Evolutionary conservation across 2,329 filamentous ascomycete species (phyloP).

Genomic region (Xylaria hypoxylon): DNA sequence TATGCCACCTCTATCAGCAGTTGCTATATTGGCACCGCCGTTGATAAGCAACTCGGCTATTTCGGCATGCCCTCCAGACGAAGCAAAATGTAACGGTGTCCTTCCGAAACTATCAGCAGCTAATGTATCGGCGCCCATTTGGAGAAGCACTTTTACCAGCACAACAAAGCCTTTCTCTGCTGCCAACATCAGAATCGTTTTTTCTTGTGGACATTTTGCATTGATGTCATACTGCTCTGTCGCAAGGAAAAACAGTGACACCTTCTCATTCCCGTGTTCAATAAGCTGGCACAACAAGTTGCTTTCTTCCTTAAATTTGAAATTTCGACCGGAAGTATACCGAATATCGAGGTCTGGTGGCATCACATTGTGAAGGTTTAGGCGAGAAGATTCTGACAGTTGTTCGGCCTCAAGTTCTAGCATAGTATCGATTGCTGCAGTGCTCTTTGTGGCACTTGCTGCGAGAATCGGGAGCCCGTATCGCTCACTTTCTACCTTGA

Average conservation of each 20-base stretch:
- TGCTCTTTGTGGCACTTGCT: slow-evolving; percentile 17
- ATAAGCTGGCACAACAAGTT: not conserved
- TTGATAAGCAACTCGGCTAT: not conserved
- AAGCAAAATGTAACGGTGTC: too few species aligned
- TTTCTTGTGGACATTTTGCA: not conserved
- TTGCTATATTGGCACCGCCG: not conserved
- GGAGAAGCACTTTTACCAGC: not conserved
- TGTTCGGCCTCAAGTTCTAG: slow-evolving; percentile 23
- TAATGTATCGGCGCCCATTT: not conserved
- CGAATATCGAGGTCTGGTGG: not conserved
- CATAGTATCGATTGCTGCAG: slow-evolving; percentile 9
- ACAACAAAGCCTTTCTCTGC: not conserved
- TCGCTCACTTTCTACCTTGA: slow-evolving; percentile 17
- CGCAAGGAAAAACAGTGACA: slow-evolving; percentile 9
- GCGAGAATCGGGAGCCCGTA: slow-evolving; percentile 25
- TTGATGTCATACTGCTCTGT: not conserved
- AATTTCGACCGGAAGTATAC: not conserved
- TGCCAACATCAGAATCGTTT: not conserved
- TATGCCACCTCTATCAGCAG: too few species aligned
- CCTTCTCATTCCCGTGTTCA: not conserved
- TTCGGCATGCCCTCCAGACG: not conserved
- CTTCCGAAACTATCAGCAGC: not conserved
- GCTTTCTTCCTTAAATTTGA: not conserved
- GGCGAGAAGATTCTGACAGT: not conserved
- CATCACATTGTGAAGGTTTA: not conserved